Evolutionary conservation across 768 basidiomycete genomes (phyloP).

Genomic region (Rhizopogon vinicolor): DNA sequence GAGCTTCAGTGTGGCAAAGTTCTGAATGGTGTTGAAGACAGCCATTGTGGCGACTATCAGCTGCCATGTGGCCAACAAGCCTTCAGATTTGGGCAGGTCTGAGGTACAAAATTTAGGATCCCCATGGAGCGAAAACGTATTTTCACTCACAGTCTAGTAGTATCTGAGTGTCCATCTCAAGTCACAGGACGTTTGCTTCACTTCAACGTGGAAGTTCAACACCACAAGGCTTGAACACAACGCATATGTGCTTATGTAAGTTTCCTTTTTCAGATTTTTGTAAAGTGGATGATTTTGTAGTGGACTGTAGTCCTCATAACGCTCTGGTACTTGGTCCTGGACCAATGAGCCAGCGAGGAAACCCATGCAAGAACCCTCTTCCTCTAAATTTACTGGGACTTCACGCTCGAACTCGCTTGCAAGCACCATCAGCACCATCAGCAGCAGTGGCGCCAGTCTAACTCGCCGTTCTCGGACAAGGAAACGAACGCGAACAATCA

Average conservation of each 20-base stretch:
- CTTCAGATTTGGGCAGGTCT: slow-evolving; percentile 65
- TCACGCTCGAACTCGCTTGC: slow-evolving; percentile 30
- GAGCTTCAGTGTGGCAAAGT: slow-evolving; percentile 70
- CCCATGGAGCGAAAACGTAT: neutral
- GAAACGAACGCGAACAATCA: slow-evolving; percentile 51
- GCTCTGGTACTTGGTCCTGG: slow-evolving; percentile 12
- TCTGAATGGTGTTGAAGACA: slow-evolving; percentile 83
- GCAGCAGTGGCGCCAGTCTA: slow-evolving; percentile 46
- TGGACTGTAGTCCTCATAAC: slow-evolving; percentile 5
- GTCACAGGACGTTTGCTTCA: slow-evolving; percentile 1
- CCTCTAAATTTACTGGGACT: slow-evolving; percentile 21
- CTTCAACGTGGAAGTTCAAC: neutral
- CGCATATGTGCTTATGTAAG: slow-evolving; percentile 19
- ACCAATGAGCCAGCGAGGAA: slow-evolving; percentile 16
- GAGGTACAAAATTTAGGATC: slow-evolving; percentile 1
- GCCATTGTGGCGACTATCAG: slow-evolving; percentile 74
- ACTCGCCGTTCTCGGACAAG: slow-evolving; percentile 44
- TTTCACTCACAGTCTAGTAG: slow-evolving; percentile 19
- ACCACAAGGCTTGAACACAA: too few relatives aligned
- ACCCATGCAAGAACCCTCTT: slow-evolving; percentile 28
- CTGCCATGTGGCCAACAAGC: slow-evolving; percentile 86
- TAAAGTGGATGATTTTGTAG: slow-evolving; percentile 13
- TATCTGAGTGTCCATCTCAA: slow-evolving; percentile 6
- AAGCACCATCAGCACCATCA: slow-evolving; percentile 41
- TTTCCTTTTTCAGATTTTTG: slow-evolving; percentile 15